Conservation (phyloP, 2,329 filamentous ascomycete genomes). For the Grosmannia huntii region DNA sequence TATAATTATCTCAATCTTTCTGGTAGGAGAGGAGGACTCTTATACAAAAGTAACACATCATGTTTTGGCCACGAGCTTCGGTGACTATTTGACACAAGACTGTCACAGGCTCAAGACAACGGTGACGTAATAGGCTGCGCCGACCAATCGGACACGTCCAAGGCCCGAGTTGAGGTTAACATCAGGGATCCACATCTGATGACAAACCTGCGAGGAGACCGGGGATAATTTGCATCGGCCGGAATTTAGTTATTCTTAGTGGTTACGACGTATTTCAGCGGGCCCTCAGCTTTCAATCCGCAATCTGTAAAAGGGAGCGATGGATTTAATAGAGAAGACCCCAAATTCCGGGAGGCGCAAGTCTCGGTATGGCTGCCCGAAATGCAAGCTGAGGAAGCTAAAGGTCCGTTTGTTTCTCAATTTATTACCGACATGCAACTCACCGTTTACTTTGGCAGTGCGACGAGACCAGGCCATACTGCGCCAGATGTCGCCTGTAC, state of each 20-base stretch:
- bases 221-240: not conserved
- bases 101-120: not conserved
- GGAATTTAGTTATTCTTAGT: not conserved
- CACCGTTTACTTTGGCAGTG: conserved; percentile 24
- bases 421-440: not conserved
- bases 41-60: not conserved
- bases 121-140: not conserved
- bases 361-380: conserved; percentile 27
- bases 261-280: no score
- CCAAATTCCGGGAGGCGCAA: not conserved
- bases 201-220: not conserved
- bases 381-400: conserved; percentile 37
- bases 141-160: not conserved
- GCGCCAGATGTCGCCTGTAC: conserved; percentile 28
- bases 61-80: not conserved
- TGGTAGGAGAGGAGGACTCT: not conserved
- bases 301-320: not conserved
- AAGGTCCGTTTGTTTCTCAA: conserved; percentile 21
- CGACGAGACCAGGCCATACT: conserved; percentile 31
- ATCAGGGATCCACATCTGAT: not conserved
- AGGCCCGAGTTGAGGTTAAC: conserved; percentile 11
- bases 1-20: not conserved
- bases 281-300: not conserved
- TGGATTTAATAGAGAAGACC: not conserved
- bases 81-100: not conserved